phyloP scores from a whole-genome alignment of 805 yeast species.

The Maudiozyma barnettii region DNA sequence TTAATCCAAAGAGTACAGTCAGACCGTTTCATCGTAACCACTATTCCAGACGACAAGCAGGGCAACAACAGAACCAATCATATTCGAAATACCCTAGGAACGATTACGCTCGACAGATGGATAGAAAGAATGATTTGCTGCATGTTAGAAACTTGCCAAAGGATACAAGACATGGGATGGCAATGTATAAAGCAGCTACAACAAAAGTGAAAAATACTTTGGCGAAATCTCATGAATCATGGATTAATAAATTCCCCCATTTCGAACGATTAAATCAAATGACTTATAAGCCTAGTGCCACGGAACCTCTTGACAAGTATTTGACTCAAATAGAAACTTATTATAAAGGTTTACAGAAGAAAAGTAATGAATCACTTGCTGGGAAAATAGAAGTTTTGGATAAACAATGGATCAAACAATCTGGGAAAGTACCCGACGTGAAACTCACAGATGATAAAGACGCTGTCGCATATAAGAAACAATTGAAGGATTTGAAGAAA shows the following conservation, averaged over 20 bases:
- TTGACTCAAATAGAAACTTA: constrained; percentile 3
- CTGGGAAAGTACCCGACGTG: constrained; percentile 3
- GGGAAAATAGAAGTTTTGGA: constrained; percentile 7
- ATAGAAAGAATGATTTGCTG: not conserved
- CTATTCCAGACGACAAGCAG: not conserved
- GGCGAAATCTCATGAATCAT: constrained; percentile 3
- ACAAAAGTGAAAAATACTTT: not conserved
- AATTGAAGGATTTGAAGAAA: constrained; percentile 10
- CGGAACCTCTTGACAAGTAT: constrained; percentile 6
- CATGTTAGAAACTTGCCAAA: constrained; percentile 9
- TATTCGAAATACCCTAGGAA: not conserved
- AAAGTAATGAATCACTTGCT: constrained; percentile 6
- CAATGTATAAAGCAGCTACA: constrained; percentile 3
- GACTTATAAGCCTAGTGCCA: not conserved
- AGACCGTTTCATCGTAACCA: not conserved
- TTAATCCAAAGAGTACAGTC: constrained; percentile 3
- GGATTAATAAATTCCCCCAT: constrained; percentile 15
- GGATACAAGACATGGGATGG: constrained; percentile 5
- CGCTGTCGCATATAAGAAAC: constrained; percentile 5
- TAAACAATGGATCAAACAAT: not conserved
- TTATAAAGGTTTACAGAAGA: constrained; percentile 4
- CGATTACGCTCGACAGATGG: not conserved
- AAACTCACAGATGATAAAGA: constrained; percentile 1
- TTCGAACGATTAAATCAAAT: constrained; percentile 10
- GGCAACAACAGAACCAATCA: not conserved